phyloP scores from a whole-genome alignment of 2,329 filamentous ascomycete species.

The Fusarium mangiferae region DNA sequence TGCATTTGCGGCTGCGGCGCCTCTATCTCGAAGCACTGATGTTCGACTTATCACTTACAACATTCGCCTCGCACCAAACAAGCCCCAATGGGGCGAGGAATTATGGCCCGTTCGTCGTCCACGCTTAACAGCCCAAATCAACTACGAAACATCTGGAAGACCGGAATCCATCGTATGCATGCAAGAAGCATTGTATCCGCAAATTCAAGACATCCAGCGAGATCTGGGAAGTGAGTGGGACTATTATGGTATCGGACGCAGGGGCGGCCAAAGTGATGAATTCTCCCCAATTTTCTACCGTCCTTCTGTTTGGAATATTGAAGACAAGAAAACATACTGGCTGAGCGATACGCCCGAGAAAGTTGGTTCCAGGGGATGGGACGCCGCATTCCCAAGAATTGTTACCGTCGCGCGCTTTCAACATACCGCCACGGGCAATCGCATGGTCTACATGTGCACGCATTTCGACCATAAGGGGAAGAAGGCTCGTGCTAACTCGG shows the following conservation, averaged over 20 bases:
- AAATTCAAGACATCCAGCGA: slow-evolving; percentile 66
- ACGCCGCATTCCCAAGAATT: slow-evolving; percentile 55
- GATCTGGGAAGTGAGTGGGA: slow-evolving; percentile 57
- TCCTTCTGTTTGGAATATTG: slow-evolving; percentile 61
- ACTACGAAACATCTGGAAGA: slow-evolving; percentile 59
- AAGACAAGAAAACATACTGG: slow-evolving; percentile 67
- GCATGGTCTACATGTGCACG: slow-evolving; percentile 60
- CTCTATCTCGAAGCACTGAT: slow-evolving; percentile 24
- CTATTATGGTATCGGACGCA: slow-evolving; percentile 66
- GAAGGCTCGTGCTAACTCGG: slow-evolving; percentile 53
- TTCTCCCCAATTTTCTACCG: slow-evolving; percentile 76
- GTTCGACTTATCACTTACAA: slow-evolving; percentile 72
- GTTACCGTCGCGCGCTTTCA: slow-evolving; percentile 59
- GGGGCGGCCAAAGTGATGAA: slow-evolving; percentile 71
- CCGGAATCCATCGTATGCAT: slow-evolving; percentile 67
- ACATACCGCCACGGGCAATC: slow-evolving; percentile 51
- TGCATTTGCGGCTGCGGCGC: slow-evolving; percentile 15
- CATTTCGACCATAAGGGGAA: slow-evolving; percentile 63
- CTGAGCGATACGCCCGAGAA: slow-evolving; percentile 66
- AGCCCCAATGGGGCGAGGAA: slow-evolving; percentile 62
- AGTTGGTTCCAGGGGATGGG: slow-evolving; percentile 69
- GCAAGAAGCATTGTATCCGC: slow-evolving; percentile 71
- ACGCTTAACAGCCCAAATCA: slow-evolving; percentile 62
- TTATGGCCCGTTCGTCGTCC: slow-evolving; percentile 65
- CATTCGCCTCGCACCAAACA: slow-evolving; percentile 67